Percentiles rank a stretch among this genome's conserved stretches.
These are phyloP conservation scores for Scleromitrula shiraiana DNA, from an alignment of 2,329 filamentous ascomycete genomes.

Conservation along the genomic window DNA sequence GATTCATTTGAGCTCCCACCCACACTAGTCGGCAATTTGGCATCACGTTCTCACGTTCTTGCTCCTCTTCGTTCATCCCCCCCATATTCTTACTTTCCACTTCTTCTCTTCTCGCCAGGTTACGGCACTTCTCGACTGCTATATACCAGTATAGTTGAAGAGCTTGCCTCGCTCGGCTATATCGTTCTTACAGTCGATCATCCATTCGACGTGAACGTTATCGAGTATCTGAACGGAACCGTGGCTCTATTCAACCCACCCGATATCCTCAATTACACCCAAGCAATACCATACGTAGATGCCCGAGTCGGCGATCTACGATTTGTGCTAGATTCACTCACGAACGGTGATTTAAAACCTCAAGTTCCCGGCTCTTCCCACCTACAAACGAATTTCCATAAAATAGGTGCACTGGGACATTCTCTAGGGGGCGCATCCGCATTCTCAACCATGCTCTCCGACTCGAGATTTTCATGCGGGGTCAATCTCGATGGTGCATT, in stretches of 20 bases:
- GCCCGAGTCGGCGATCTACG: conserved; percentile 19
- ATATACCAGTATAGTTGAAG: conserved; percentile 28
- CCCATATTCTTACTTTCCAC: conserved; percentile 16
- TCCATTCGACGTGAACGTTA: conserved; percentile 30
- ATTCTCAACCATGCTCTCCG: conserved; percentile 27
- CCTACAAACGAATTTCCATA: not conserved
- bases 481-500: conserved; percentile 34
- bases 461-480: conserved; percentile 29
- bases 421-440: conserved; percentile 31
- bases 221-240: conserved; percentile 28
- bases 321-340: conserved; percentile 22
- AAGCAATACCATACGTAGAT: conserved; percentile 12
- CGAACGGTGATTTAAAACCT: not conserved
- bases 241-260: conserved; percentile 7
- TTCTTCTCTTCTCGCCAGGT: conserved; percentile 31
- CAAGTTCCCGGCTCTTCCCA: not conserved
- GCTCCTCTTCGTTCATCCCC: not conserved
- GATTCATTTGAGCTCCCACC: no score
- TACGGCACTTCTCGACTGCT: conserved; percentile 25
- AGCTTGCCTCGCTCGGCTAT: conserved; percentile 31
- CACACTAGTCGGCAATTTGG: no score
- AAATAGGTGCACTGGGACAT: conserved; percentile 29
- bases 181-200: conserved; percentile 31
- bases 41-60: no score
- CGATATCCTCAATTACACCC: conserved; percentile 13